These are phyloP conservation scores for Aspergillus sojae DNA, from an alignment of 2,329 filamentous ascomycete genomes.

Conservation along the genomic window DNA sequence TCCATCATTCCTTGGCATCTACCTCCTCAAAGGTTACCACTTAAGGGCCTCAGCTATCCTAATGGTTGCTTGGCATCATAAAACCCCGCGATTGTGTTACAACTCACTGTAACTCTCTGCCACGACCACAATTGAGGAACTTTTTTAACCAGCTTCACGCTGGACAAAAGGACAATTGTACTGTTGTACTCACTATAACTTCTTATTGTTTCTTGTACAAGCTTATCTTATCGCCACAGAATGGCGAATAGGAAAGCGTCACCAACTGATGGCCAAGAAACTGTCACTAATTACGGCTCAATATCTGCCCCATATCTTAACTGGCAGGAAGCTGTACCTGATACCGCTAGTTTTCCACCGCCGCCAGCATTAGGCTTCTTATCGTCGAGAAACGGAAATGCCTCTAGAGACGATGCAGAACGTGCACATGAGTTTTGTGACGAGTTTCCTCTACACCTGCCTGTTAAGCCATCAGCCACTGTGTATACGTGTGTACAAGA, in stretches of 20 bases:
- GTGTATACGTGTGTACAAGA: slow-evolving; percentile 48
- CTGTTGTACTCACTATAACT: too few relatives aligned
- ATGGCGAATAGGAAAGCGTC: slow-evolving; percentile 9
- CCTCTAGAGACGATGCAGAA: slow-evolving; percentile 55
- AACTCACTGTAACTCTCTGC: neutral
- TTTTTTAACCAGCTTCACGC: neutral
- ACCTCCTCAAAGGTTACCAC: neutral
- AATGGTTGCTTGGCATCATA: neutral
- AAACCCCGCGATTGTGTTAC: neutral
- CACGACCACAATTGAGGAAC: neutral
- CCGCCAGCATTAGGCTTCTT: slow-evolving; percentile 59
- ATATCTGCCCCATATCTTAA: slow-evolving; percentile 60
- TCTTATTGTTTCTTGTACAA: neutral
- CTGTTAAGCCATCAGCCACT: slow-evolving; percentile 46
- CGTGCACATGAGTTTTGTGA: slow-evolving; percentile 60
- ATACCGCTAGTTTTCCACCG: slow-evolving; percentile 61
- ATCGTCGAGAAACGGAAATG: slow-evolving; percentile 60
- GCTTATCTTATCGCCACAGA: neutral
- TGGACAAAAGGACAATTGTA: neutral
- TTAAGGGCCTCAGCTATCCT: neutral
- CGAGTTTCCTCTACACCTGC: slow-evolving; percentile 53
- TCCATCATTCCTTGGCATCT: neutral
- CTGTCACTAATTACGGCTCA: slow-evolving; percentile 28
- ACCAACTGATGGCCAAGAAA: slow-evolving; percentile 19
- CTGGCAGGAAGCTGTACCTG: slow-evolving; percentile 62